These are phyloP conservation scores for Trichosanthes truncata DNA, from an alignment of 306 rosid species.

Conservation along the genomic window DNA sequence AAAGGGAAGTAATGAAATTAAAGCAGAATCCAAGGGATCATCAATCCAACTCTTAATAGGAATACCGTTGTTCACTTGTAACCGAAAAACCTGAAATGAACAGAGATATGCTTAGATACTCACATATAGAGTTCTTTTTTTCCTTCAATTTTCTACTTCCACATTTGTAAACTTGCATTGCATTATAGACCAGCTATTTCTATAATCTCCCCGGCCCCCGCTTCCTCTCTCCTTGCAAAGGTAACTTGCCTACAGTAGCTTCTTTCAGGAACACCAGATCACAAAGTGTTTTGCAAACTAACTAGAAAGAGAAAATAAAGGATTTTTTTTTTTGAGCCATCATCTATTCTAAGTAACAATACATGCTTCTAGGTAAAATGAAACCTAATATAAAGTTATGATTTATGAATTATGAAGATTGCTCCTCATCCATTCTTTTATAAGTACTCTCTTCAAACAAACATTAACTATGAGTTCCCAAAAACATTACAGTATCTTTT, in stretches of 20 bases:
- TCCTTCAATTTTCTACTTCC: not conserved
- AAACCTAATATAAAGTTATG: not conserved
- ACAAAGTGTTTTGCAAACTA: not conserved
- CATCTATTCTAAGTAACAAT: not conserved
- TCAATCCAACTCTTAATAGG: conserved; percentile 99
- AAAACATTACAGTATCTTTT: not conserved
- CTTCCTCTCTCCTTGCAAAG: not conserved
- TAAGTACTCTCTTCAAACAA: not conserved
- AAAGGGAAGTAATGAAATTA: conserved; percentile 91
- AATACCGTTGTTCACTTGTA: conserved; percentile 98
- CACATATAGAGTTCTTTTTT: conserved; percentile 2
- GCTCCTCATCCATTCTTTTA: not conserved
- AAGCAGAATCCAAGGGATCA: conserved; percentile 72
- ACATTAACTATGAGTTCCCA: not conserved
- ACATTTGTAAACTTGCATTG: not conserved
- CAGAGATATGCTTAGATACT: conserved; percentile 25
- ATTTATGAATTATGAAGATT: not conserved
- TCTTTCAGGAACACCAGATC: not conserved
- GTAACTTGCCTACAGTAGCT: not conserved
- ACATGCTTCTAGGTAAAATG: not conserved
- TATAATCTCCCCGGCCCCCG: not conserved
- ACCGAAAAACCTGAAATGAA: conserved; percentile 79
- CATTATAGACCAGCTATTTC: not conserved
- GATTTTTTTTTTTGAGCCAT: not conserved
- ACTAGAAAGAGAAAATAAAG: not conserved